phyloP scores from a whole-genome alignment of 148 eudicot species.

The Vaccinium darrowii region DNA sequence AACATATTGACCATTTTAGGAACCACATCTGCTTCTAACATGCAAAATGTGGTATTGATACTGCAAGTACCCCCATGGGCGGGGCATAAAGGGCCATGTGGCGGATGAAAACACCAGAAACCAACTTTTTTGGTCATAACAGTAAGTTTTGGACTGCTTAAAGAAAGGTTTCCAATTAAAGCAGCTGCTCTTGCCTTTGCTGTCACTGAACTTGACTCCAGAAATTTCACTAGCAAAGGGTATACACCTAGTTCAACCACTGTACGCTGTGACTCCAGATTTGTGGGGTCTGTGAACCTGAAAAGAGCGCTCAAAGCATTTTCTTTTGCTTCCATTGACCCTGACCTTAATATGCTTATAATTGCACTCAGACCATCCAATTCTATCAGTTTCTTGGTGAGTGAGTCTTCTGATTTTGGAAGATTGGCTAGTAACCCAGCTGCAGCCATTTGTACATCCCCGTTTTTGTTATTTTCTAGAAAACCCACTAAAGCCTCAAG shows the following conservation, averaged over 20 bases:
- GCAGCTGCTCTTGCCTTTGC: constrained; percentile 45
- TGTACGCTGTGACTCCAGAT: constrained; percentile 25
- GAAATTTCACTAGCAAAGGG: constrained; percentile 27
- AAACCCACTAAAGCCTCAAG: constrained; percentile 39
- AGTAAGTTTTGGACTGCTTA: constrained; percentile 29
- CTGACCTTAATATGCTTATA: constrained; percentile 27
- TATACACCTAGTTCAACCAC: constrained; percentile 31
- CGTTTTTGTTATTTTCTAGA: constrained; percentile 30
- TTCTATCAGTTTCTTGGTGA: constrained; percentile 26
- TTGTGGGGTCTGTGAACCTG: constrained; percentile 41
- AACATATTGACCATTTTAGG: constrained; percentile 33
- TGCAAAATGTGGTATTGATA: constrained; percentile 30
- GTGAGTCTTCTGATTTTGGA: constrained; percentile 27
- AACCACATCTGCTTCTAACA: constrained; percentile 34
- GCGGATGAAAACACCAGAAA: constrained; percentile 17
- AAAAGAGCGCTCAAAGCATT: constrained; percentile 42
- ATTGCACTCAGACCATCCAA: constrained; percentile 36
- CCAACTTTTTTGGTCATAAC: constrained; percentile 5
- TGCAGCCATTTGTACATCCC: constrained; percentile 40
- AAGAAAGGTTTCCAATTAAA: constrained; percentile 39
- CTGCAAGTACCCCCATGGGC: constrained; percentile 41
- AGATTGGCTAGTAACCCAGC: constrained; percentile 46
- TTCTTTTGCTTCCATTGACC: constrained; percentile 37
- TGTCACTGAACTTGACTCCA: constrained; percentile 28
- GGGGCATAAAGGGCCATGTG: constrained; percentile 15